Base-by-base conservation (phyloP, 2,329 filamentous ascomycete genomes). In the Diplocarpon rosae region DNA sequence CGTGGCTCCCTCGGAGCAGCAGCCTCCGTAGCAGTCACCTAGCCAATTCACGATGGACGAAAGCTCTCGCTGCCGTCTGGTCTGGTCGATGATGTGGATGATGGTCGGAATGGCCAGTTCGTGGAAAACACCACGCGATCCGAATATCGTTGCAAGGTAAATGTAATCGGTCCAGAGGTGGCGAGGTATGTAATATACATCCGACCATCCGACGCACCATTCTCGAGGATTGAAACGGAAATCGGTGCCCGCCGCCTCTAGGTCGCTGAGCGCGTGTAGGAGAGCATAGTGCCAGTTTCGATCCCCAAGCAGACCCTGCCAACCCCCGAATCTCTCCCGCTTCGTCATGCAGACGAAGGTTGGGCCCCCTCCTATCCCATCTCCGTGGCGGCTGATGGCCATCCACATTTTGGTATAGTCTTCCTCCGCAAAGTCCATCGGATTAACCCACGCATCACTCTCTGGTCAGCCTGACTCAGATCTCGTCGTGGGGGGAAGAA, bases 141-240 rank as follows among this genome's bases (percentile, higher is more conserved):
- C 50, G 42, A 57, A 60, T 8, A 61, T 40, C n/a, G 50, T 42
- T 8, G 54, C 41, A 2, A 63, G 52, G 35, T 52, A 49, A 30
- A 62, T 57, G 28, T 49, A 63, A 46, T 63, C 61, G 28, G 48
- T 47, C 42, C 63, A 63, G 48, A 59, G 59, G 28, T 55, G 56
- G 20, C 58, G 54, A 5, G 61, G 61, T 28, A 63, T 49, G 51
- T 59, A 63, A 51, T 61, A 63, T 11, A 63, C 61, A 35, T 63
- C 61, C 4, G 53, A 55, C 61, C 61, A 63, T 20, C 60, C 60
- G 9, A 56, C 47, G 41, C 60, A 62, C 41, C 52, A 62, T 47
- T 62, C 56, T 7, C 50, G 20, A 9, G 42, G 37, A 33, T 56
- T 37, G 30, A 56, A 49, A 3, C 30, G 50, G 52, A 56, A 59